phyloP scores from a whole-genome alignment of 495 filamentous ascomycete species.

The Penicillium manginii region DNA sequence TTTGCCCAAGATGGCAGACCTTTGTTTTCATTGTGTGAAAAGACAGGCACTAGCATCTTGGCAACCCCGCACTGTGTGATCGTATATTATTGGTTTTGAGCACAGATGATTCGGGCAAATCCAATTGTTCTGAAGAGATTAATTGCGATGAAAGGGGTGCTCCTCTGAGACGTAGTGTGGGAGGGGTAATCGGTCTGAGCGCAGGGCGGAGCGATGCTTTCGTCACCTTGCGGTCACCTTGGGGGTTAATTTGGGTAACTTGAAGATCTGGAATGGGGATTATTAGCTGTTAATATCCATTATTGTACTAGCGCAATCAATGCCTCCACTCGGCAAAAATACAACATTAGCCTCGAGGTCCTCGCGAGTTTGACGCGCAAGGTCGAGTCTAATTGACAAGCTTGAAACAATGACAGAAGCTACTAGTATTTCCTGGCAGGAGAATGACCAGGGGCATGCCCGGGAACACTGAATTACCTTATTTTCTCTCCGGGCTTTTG shows the following conservation, averaged over 20 bases:
- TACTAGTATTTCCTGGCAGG: no score
- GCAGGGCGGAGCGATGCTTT: constrained; percentile 1
- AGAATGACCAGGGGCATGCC: no score
- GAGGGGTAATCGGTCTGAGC: constrained; percentile 6
- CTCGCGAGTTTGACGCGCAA: no score
- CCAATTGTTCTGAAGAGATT: neutral
- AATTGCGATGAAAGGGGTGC: neutral
- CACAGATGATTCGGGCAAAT: neutral
- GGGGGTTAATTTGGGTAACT: neutral
- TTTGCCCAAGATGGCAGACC: neutral
- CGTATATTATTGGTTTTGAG: neutral
- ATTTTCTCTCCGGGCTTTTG: no score
- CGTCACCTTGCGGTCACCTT: neutral
- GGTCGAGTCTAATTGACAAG: no score
- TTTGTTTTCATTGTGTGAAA: neutral
- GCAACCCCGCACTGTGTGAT: constrained; percentile 3
- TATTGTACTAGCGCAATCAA: neutral
- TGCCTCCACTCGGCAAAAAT: no score
- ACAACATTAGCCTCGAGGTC: no score
- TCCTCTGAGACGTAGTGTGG: neutral
- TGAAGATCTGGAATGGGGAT: neutral
- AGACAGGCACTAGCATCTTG: neutral
- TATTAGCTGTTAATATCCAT: neutral
- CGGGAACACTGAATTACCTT: no score
- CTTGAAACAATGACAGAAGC: no score